These are phyloP conservation scores for Globisporangium paroecandrum DNA, from an alignment of 352 stramenopile genomes.

Conservation along the genomic window DNA sequence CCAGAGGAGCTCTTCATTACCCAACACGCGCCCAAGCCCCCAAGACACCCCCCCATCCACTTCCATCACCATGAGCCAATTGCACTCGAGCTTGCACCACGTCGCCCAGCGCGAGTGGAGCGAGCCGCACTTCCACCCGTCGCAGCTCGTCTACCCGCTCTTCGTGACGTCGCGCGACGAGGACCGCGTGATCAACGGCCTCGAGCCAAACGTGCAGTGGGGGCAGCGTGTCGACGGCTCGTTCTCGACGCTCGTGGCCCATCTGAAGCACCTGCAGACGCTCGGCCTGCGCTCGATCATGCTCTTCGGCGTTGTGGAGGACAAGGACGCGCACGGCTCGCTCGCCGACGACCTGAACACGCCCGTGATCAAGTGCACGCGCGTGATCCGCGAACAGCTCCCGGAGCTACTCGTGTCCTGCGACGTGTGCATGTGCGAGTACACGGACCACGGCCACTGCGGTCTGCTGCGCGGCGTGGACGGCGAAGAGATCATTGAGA, in stretches of 20 bases:
- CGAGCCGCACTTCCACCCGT: constrained; percentile 84
- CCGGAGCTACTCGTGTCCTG: constrained; percentile 81
- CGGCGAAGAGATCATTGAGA: constrained; percentile 95
- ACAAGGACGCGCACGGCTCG: constrained; percentile 73
- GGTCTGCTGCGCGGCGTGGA: constrained; percentile 86
- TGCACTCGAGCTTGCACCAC: constrained; percentile 85
- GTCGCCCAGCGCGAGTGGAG: constrained; percentile 78
- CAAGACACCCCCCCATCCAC: background rate
- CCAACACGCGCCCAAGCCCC: background rate
- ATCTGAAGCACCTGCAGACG: constrained; percentile 62
- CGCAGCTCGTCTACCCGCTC: constrained; percentile 88
- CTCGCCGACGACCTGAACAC: constrained; percentile 74
- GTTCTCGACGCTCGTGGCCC: constrained; percentile 67
- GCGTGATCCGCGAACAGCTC: constrained; percentile 54
- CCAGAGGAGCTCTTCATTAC: background rate
- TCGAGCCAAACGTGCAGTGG: constrained; percentile 87
- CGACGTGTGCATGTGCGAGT: constrained; percentile 90
- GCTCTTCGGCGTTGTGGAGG: constrained; percentile 86
- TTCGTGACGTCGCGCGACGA: constrained; percentile 76
- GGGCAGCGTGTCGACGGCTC: constrained; percentile 56
- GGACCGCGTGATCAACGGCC: constrained; percentile 70
- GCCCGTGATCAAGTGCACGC: constrained; percentile 74
- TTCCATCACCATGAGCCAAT: constrained; percentile 16
- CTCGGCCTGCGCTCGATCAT: constrained; percentile 85
- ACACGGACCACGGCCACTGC: constrained; percentile 88